phyloP scores from a whole-genome alignment of 176 grass and related monocot genomes.

The Thinopyrum elongatum region DNA sequence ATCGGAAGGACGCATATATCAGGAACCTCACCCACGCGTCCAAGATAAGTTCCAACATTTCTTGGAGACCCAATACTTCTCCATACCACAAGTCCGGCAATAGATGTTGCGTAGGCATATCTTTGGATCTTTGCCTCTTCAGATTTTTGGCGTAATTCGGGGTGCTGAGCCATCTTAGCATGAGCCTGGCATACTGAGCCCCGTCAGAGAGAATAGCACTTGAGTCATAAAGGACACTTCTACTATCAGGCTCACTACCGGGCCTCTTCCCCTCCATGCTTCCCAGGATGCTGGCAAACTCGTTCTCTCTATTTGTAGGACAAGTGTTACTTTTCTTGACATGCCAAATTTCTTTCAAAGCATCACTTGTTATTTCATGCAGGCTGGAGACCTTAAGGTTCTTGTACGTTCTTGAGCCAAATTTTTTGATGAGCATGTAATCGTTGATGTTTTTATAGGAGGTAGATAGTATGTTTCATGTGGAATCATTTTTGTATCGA shows the following conservation, averaged over 20 bases:
- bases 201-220: not conserved
- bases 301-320: not conserved
- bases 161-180: not conserved
- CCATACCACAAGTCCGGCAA: not conserved
- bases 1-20: not conserved
- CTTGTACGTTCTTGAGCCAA: no score
- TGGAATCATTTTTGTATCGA: no score
- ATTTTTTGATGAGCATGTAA: no score
- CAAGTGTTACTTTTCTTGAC: not conserved
- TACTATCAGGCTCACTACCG: no score
- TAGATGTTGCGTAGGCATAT: not conserved
- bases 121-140: not conserved
- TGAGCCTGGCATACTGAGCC: not conserved
- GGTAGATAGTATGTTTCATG: no score
- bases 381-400: not conserved
- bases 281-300: not conserved
- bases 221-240: no score
- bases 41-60: not conserved
- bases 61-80: not conserved
- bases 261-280: not conserved
- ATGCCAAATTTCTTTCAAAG: not conserved
- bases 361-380: not conserved
- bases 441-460: no score
- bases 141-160: not conserved
- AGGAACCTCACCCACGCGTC: not conserved